A percentile compares a stretch with the other conserved stretches of the same genome.
Evolutionary conservation across 371 early-diverging fungal species (phyloP).

Genomic region (Amoeboaphelidium protococcarum): DNA sequence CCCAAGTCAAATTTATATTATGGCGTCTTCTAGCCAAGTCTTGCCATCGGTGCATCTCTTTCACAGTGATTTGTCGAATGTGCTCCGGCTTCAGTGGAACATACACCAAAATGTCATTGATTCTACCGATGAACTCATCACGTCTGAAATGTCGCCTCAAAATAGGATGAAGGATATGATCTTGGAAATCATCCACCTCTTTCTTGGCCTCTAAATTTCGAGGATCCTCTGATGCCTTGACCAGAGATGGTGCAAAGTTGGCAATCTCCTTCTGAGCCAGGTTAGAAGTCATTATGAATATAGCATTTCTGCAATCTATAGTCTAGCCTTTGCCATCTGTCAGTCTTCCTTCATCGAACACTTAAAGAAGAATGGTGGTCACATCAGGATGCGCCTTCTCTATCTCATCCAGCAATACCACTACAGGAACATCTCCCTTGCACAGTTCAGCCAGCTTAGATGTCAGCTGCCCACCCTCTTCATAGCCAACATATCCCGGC

Average conservation of each 20-base stretch:
- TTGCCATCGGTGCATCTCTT: constrained; percentile 23
- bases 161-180: constrained; percentile 25
- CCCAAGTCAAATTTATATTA: constrained; percentile 24
- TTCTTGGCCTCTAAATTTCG: constrained; percentile 20
- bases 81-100: constrained; percentile 25
- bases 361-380: constrained; percentile 28
- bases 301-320: constrained; percentile 30
- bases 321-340: constrained; percentile 36
- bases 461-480: constrained; percentile 37
- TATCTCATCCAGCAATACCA: constrained; percentile 22
- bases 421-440: constrained; percentile 22
- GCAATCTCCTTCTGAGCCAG: constrained; percentile 35
- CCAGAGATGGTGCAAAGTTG: neutral
- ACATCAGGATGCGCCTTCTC: constrained; percentile 41
- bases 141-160: constrained; percentile 23
- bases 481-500: constrained; percentile 38
- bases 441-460: constrained; percentile 33
- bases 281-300: constrained; percentile 42
- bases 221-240: constrained; percentile 14
- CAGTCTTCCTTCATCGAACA: constrained; percentile 41
- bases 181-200: constrained; percentile 16
- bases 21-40: constrained; percentile 21
- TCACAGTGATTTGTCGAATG: constrained; percentile 16
- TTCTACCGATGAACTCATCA: constrained; percentile 30
- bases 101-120: constrained; percentile 27